Base-by-base conservation (phyloP, 768 basidiomycete species). In the Lactarius sanguifluus region DNA sequence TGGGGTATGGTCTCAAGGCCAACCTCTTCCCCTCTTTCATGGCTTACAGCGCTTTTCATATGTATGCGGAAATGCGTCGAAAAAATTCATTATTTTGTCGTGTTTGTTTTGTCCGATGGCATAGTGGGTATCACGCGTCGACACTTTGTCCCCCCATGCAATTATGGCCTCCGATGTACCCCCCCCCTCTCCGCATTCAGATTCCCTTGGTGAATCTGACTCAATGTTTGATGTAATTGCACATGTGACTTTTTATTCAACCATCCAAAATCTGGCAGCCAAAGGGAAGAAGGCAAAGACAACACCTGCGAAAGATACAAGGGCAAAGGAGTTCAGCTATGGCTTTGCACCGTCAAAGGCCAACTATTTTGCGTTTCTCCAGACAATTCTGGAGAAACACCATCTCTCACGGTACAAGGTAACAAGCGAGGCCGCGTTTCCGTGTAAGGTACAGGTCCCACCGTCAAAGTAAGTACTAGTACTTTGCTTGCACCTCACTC, bases 271-370 rank as follows among this genome's bases (percentile, higher is more conserved):
- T 23, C 23, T n/a, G 2, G 4, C 10, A 4, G n/a, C 45, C 8
- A 47, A 47, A 23, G 45, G 45, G 45, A 47, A 47, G 45, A 47
- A 47, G 7, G 9, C n/a, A n/a, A 47, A 47, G 4, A 10, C 4
- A 0, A 45, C 20, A 3, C n/a, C 43, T 2, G 4, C 45, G 5
- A 47, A 47, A 6, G n/a, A 47, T 0, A n/a, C n/a, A 10, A 47
- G 45, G n/a, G 45, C 45, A 12, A 47, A 47, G 3, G 45, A 47
- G 1, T 47, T 47, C 10, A 10, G 7, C 0, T 12, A 10, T 1
- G 10, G 0, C 16, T 23, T 47, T 2, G n/a, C 18, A 0, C 3
- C 3, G 2, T 6, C 45, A 0, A 5, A 23, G 1, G 2, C 10
- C 8, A 47, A 47, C 5, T 47, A 47, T 4, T 3, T n/a, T 5